These are phyloP conservation scores for Pyricularia sp. DNA, from an alignment of 2,329 filamentous ascomycete species.

Conservation along the genomic window DNA sequence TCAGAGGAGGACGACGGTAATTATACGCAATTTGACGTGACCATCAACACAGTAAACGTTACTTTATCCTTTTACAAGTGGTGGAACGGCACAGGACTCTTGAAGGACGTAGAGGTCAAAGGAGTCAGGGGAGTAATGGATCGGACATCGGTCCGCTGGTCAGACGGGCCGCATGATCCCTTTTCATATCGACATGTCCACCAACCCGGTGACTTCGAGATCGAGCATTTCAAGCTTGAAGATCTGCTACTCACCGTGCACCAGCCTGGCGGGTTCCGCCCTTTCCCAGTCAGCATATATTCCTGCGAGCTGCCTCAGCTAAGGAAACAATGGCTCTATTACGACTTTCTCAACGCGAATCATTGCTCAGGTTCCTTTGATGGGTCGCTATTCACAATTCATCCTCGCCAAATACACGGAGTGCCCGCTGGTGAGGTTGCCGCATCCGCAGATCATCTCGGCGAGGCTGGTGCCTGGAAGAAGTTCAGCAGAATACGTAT, in stretches of 20 bases:
- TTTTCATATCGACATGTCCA: slow-evolving; percentile 82
- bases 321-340: slow-evolving; percentile 94
- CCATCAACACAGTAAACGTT: slow-evolving; percentile 90
- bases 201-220: slow-evolving; percentile 87
- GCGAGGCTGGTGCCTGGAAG: slow-evolving; percentile 73
- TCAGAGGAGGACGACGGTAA: slow-evolving; percentile 68
- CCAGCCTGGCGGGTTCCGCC: slow-evolving; percentile 84
- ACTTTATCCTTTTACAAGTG: slow-evolving; percentile 96
- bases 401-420: slow-evolving; percentile 83
- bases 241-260: slow-evolving; percentile 87
- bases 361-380: slow-evolving; percentile 96
- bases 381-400: slow-evolving; percentile 92
- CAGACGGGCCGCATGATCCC: slow-evolving; percentile 63
- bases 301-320: slow-evolving; percentile 89
- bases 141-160: slow-evolving; percentile 71
- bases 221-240: slow-evolving; percentile 93
- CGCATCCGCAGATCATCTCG: slow-evolving; percentile 40
- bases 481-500: slow-evolving; percentile 90
- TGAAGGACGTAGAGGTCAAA: slow-evolving; percentile 89
- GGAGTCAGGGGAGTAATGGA: slow-evolving; percentile 90
- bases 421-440: slow-evolving; percentile 56
- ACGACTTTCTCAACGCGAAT: slow-evolving; percentile 91
- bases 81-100: slow-evolving; percentile 91
- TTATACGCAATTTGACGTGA: slow-evolving; percentile 95
- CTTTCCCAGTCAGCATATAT: slow-evolving; percentile 91